A percentile compares a stretch with the other conserved stretches of the same genome.
Evolutionary conservation across 345 rosid genomes (phyloP).

Genomic region (Populus tremula): DNA sequence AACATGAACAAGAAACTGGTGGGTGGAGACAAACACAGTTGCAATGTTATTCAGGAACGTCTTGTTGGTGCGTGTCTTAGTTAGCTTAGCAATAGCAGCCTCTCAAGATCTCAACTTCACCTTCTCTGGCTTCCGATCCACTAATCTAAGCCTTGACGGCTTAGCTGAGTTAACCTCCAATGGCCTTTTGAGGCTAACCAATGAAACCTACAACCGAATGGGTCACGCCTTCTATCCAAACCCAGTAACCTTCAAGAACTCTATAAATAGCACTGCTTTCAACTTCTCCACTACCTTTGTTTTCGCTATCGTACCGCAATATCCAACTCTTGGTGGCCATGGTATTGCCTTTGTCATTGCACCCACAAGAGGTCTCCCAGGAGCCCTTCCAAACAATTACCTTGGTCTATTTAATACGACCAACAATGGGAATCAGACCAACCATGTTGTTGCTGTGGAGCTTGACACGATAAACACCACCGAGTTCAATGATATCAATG

Average conservation of each 20-base stretch:
- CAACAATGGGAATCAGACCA: conserved; percentile 38
- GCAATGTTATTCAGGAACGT: conserved; percentile 24
- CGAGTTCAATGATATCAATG: conserved; percentile 43
- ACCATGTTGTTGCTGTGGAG: conserved; percentile 56
- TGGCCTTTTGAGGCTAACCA: conserved; percentile 48
- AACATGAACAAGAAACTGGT: neutral
- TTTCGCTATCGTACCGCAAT: conserved; percentile 50
- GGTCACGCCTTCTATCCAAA: conserved; percentile 54
- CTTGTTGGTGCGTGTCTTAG: neutral
- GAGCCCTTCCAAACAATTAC: conserved; percentile 32
- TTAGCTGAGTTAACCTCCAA: conserved; percentile 23
- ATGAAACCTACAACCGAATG: conserved; percentile 20
- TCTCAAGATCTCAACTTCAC: conserved; percentile 17
- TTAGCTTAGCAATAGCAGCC: neutral
- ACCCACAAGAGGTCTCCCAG: conserved; percentile 44
- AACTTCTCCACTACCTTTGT: conserved; percentile 58
- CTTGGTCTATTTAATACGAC: conserved; percentile 45
- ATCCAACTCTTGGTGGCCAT: conserved; percentile 29
- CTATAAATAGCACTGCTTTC: conserved; percentile 23
- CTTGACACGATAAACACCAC: conserved; percentile 43
- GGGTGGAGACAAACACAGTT: neutral
- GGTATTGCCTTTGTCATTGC: conserved; percentile 55
- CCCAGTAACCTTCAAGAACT: conserved; percentile 37
- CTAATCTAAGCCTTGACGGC: conserved; percentile 44
- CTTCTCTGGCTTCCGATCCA: conserved; percentile 34